Conservation (phyloP, 1,139 yeast genomes). For the Geotrichum australiense region DNA sequence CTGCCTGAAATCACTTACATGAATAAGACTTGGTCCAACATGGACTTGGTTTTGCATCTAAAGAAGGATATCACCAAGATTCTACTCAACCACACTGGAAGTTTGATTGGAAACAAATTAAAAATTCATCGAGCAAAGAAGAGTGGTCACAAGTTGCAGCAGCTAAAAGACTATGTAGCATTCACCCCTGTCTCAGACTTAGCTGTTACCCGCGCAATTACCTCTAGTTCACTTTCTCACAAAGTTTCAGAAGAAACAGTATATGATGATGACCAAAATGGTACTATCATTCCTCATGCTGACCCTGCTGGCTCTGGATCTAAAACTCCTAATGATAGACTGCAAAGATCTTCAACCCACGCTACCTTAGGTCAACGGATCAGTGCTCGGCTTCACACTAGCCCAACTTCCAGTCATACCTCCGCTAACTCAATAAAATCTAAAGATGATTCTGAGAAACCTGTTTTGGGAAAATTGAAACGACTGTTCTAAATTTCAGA, state of each 20-base stretch:
- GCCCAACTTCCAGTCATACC: too few relatives aligned
- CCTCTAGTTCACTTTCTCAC: too few relatives aligned
- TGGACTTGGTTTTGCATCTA: constrained; percentile 59
- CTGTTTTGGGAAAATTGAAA: not conserved
- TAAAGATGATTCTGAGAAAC: not conserved
- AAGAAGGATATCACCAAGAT: constrained; percentile 59
- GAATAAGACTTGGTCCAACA: constrained; percentile 71
- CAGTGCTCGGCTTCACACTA: not conserved
- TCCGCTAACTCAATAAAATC: not conserved
- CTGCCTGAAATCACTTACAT: constrained; percentile 60
- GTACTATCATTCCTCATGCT: too few relatives aligned
- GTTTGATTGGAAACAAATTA: constrained; percentile 71
- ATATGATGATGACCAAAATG: too few relatives aligned
- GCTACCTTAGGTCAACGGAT: not conserved
- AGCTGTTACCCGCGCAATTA: constrained; percentile 6
- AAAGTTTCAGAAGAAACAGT: too few relatives aligned
- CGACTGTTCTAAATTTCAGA: constrained; percentile 3
- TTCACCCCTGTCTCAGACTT: constrained; percentile 33
- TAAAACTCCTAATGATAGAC: not conserved
- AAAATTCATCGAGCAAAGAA: constrained; percentile 27
- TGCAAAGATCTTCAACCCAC: not conserved
- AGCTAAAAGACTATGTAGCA: constrained; percentile 31
- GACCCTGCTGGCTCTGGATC: not conserved
- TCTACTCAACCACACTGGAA: constrained; percentile 69
- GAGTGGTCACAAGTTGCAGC: constrained; percentile 27